Evolutionary conservation across 2,329 filamentous ascomycete genomes (phyloP).

Genomic region (Drechslerella dactyloides): DNA sequence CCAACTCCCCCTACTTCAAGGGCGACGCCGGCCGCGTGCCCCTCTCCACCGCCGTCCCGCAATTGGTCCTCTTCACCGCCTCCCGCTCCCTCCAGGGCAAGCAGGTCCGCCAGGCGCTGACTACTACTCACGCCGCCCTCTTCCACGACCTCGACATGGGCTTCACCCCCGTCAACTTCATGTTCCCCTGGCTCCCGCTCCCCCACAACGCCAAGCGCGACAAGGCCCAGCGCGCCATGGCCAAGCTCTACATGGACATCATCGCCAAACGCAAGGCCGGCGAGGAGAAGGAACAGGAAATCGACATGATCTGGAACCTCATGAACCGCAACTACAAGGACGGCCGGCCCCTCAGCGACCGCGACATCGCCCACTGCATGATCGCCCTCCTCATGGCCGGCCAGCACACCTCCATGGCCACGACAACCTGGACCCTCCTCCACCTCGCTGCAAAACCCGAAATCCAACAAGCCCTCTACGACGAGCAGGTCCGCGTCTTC

Average conservation of each 20-base stretch:
- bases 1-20: constrained; percentile 65
- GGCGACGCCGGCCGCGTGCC: constrained; percentile 68
- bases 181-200: constrained; percentile 78
- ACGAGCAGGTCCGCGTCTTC: constrained; percentile 68
- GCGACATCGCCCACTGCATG: constrained; percentile 84
- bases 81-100: constrained; percentile 76
- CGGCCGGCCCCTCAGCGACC: constrained; percentile 71
- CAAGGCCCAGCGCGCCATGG: constrained; percentile 72
- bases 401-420: constrained; percentile 79
- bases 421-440: constrained; percentile 78
- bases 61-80: constrained; percentile 83
- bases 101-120: constrained; percentile 75
- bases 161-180: constrained; percentile 81
- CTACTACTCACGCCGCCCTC: constrained; percentile 73
- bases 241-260: constrained; percentile 72
- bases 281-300: constrained; percentile 61
- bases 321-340: constrained; percentile 80
- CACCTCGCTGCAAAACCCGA: constrained; percentile 74
- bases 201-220: constrained; percentile 78
- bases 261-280: constrained; percentile 67
- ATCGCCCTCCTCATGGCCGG: constrained; percentile 84
- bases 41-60: constrained; percentile 71
- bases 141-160: constrained; percentile 83
- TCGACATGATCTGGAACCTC: constrained; percentile 79
- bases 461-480: constrained; percentile 71